Conservation (phyloP, 495 filamentous ascomycete species). For the Neurospora sp. region DNA sequence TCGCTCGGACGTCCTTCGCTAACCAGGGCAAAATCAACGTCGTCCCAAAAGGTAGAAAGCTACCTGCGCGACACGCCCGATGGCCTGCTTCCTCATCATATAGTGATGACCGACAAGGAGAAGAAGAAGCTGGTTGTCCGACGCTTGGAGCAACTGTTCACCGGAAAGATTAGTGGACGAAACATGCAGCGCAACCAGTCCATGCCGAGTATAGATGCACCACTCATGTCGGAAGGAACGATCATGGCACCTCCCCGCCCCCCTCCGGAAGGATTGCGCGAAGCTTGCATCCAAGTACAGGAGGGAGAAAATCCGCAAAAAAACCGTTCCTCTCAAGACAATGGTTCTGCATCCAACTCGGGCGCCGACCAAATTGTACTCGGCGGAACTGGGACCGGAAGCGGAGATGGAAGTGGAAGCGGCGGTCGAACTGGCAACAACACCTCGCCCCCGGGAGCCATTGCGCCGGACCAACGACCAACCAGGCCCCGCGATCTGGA, state of each 20-base stretch:
- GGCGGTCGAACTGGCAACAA: conserved; percentile 19
- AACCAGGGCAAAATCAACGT: conserved; percentile 13
- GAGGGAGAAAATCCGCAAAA: conserved; percentile 19
- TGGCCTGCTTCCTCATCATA: conserved; percentile 42
- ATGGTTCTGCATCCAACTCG: conserved; percentile 26
- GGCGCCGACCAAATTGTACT: conserved; percentile 29
- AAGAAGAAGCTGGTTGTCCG: conserved; percentile 64
- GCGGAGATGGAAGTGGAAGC: conserved; percentile 18
- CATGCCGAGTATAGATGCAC: conserved; percentile 11
- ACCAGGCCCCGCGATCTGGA: conserved; percentile 65
- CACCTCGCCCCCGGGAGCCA: conserved; percentile 31
- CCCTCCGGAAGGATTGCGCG: conserved; percentile 20
- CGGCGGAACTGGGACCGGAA: conserved; percentile 23
- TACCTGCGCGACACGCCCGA: conserved; percentile 54
- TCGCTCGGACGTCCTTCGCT: conserved; percentile 14
- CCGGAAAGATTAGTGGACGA: conserved; percentile 47
- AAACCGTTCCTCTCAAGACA: conserved; percentile 21
- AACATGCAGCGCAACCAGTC: conserved; percentile 5
- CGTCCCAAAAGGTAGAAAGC: conserved; percentile 44
- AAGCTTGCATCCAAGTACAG: conserved; percentile 27
- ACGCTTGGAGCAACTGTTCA: conserved; percentile 66
- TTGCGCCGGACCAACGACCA: conserved; percentile 52
- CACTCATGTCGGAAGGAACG: background rate
- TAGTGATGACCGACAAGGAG: conserved; percentile 50
- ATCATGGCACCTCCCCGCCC: conserved; percentile 3